Percentiles rank a stretch among this genome's conserved stretches.
phyloP scores from a whole-genome alignment of 2,329 filamentous ascomycete species.

The Arthrobotrys iridis region DNA sequence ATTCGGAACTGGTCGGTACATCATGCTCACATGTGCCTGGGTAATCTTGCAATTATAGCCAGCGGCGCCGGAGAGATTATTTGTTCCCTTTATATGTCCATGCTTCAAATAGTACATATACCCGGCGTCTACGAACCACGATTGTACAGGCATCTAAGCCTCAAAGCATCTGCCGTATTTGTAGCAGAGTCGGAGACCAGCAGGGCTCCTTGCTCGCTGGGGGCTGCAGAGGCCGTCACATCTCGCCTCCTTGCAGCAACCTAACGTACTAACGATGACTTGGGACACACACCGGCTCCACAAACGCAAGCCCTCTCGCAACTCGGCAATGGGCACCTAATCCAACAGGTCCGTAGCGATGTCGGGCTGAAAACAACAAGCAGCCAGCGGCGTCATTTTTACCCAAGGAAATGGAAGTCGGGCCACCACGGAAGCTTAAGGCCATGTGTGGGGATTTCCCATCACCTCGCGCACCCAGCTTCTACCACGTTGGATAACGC shows the following conservation, averaged over 20 bases:
- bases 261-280: slow-evolving; percentile 22
- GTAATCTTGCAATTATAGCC: too few relatives aligned
- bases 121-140: not conserved
- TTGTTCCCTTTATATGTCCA: not conserved
- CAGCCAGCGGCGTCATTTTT: slow-evolving; percentile 41
- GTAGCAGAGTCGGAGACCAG: not conserved
- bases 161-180: slow-evolving; percentile 2
- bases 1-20: too few relatives aligned
- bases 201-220: slow-evolving; percentile 26
- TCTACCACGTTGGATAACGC: slow-evolving; percentile 37
- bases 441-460: slow-evolving; percentile 29
- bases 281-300: slow-evolving; percentile 18
- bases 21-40: too few relatives aligned
- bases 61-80: too few relatives aligned
- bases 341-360: slow-evolving; percentile 26
- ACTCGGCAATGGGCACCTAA: slow-evolving; percentile 40
- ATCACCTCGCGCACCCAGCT: slow-evolving; percentile 15
- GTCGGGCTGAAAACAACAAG: not conserved
- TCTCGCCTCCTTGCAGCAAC: slow-evolving; percentile 44
- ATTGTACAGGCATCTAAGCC: not conserved
- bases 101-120: not conserved
- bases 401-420: slow-evolving; percentile 47
- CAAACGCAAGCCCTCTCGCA: slow-evolving; percentile 17
- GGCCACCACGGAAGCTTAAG: slow-evolving; percentile 42
- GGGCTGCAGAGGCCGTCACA: slow-evolving; percentile 35